Base-by-base conservation (phyloP, 441 rosid genomes). In the Populus hybrid region DNA sequence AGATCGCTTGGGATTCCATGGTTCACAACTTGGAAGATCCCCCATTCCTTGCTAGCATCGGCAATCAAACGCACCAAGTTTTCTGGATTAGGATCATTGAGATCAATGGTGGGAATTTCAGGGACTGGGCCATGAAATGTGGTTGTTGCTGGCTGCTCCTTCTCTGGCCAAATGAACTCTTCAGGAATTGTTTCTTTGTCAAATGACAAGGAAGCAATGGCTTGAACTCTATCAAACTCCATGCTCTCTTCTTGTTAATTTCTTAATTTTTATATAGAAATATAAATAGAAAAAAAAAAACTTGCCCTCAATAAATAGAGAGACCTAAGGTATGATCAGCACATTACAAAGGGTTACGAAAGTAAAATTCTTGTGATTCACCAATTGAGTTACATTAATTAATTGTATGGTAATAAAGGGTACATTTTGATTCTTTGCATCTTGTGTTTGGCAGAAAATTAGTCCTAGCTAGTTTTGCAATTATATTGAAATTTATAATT, bases 1-100 rank as follows among this genome's bases (percentile, higher is more conserved):
- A 91, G 72, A 28, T 89, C 88, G 10, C 38, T 1, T 1, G 85
- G 81, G n/a, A 53, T 16, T 1, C 61, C 61, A 53, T 53, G 61
- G 61, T 6, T 53, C 8, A 53, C n/a, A 53, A 18, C n/a, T 5
- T 53, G 61, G 61, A 53, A 53, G 6, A 53, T 53, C 61, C 61
- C 61, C 61, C 61, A 53, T 53, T 53, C 61, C 61, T 16, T 53
- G 61, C 61, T 53, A 53, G 61, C 61, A 18, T 53, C 61, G n/a
- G n/a, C 61, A 18, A 53, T 1, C 61, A 53, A 0, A 53, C 61
- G 61, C n/a, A 16, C n/a, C 61, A 53, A 0, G 61, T 53, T 53
- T 53, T 53, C n/a, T 6, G 0, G n/a, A 53, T 53, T 6, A 53
- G 61, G 61, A 18, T 53, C 61, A 16, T 2, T 16, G 61, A 53